Percentiles rank a stretch among this genome's conserved stretches.
Conservation (phyloP, 495 filamentous ascomycete species). For the Annulohypoxylon maeteangense region DNA sequence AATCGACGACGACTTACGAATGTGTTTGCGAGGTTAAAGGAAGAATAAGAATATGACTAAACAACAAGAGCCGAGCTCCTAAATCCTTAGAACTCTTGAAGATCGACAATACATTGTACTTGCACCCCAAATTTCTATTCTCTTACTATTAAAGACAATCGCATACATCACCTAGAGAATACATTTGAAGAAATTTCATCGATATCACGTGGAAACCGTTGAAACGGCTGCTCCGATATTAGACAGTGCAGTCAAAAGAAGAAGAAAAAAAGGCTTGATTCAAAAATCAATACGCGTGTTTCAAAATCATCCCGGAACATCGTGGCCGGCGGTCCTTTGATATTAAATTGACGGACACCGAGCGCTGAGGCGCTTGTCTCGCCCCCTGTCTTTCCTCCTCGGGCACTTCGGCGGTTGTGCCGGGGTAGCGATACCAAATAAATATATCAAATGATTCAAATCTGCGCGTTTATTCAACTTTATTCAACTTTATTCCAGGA, state of each 20-base stretch:
- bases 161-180: background rate
- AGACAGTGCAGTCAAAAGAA: background rate
- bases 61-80: background rate
- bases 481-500: conserved; percentile 8
- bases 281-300: conserved; percentile 31
- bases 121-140: background rate
- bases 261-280: conserved; percentile 9
- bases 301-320: conserved; percentile 35
- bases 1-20: background rate
- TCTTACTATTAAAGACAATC: background rate
- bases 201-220: conserved; percentile 15
- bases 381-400: conserved; percentile 12
- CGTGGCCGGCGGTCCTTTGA: conserved; percentile 38
- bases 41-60: background rate
- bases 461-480: background rate
- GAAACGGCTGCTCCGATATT: background rate
- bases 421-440: conserved; percentile 16
- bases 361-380: conserved; percentile 21
- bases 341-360: conserved; percentile 31
- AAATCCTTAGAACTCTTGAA: background rate
- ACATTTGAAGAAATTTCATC: background rate
- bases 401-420: conserved; percentile 8
- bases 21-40: background rate
- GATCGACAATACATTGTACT: background rate
- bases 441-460: conserved; percentile 10